Conservation (phyloP, 2,329 filamentous ascomycete genomes). For the Pyricularia grisea region DNA sequence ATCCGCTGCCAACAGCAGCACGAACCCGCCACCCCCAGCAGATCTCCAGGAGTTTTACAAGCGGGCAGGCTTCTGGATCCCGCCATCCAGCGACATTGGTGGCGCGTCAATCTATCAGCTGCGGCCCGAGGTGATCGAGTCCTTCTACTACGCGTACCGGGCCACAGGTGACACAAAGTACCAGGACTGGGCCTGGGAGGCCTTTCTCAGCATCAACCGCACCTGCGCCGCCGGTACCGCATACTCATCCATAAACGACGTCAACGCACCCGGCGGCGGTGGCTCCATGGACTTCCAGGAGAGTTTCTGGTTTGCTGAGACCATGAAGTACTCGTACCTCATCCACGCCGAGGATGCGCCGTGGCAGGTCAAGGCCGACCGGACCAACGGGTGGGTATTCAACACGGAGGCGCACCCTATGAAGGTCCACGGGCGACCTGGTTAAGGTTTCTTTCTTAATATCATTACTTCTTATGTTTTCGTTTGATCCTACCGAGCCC, state of each 20-base stretch:
- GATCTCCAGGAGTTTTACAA: conserved; percentile 46
- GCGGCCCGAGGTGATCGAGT: conserved; percentile 74
- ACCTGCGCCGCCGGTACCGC: conserved; percentile 56
- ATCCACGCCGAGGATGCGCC: conserved; percentile 53
- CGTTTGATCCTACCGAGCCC: background rate
- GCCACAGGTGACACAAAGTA: conserved; percentile 67
- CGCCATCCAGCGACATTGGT: conserved; percentile 18
- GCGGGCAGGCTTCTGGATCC: conserved; percentile 62
- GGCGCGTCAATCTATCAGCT: conserved; percentile 48
- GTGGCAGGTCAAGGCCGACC: conserved; percentile 36
- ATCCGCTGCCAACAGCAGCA: conserved; percentile 11
- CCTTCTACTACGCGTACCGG: conserved; percentile 79
- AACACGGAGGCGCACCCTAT: conserved; percentile 41
- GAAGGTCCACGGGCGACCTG: background rate
- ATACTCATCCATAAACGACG: conserved; percentile 56
- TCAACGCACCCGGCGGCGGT: conserved; percentile 55
- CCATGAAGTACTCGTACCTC: conserved; percentile 75
- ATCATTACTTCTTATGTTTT: background rate
- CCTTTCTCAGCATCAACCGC: conserved; percentile 57
- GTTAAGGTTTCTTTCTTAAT: background rate
- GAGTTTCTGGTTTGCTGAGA: conserved; percentile 82
- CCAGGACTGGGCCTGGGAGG: conserved; percentile 77
- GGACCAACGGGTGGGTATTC: conserved; percentile 37
- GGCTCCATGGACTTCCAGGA: conserved; percentile 63
- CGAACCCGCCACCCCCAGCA: conserved; percentile 33